phyloP scores from a whole-genome alignment of 2,329 filamentous ascomycete genomes.

The Chaetomium sp. region DNA sequence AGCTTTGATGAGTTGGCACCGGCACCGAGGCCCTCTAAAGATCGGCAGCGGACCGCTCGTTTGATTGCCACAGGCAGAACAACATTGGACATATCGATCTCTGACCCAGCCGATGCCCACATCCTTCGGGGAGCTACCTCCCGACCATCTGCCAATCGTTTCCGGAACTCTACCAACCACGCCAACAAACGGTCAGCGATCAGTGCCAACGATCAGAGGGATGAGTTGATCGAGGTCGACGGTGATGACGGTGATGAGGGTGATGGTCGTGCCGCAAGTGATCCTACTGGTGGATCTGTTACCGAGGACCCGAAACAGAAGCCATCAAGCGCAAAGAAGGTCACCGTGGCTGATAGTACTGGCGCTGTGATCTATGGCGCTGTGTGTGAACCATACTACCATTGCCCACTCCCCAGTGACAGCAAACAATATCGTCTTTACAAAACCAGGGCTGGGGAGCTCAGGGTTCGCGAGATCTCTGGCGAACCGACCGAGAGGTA shows the following conservation, averaged over 20 bases:
- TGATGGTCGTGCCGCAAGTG: too few species aligned
- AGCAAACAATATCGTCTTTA: conserved; percentile 4
- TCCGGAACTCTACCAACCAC: neutral
- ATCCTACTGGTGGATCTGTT: too few species aligned
- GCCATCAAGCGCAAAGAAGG: too few species aligned
- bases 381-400: conserved; percentile 8
- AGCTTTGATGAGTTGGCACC: conserved; percentile 12
- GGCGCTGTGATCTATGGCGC: conserved; percentile 3
- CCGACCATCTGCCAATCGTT: neutral
- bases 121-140: conserved; percentile 6
- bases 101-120: conserved; percentile 13
- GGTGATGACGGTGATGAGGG: conserved; percentile 6
- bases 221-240: neutral
- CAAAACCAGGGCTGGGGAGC: neutral
- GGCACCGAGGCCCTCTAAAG: neutral
- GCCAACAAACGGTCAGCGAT: conserved; percentile 8
- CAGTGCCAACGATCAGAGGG: too few species aligned
- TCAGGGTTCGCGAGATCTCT: conserved; percentile 13
- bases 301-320: too few species aligned
- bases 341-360: too few species aligned
- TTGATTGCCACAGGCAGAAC: neutral
- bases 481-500: conserved; percentile 2
- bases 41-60: conserved; percentile 6
- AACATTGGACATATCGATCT: neutral
- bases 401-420: too few species aligned